A percentile compares a stretch with the other conserved stretches of the same genome.
Evolutionary conservation across 805 yeast species (phyloP).

Genomic region (Cyberlindnera veronae): DNA sequence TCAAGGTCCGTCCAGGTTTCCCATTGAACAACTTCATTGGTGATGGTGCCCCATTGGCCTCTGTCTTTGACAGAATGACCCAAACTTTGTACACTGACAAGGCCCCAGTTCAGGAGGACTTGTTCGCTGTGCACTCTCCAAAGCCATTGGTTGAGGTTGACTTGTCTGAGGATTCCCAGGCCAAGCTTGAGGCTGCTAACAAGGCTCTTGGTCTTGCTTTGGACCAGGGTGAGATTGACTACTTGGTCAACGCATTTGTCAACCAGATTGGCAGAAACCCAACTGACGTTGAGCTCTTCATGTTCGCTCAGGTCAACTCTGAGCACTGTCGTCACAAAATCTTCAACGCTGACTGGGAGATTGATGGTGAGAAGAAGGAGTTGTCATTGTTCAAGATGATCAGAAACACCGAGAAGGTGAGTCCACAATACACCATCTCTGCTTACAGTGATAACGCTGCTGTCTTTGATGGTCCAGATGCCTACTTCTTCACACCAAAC

Average conservation of each 20-base stretch:
- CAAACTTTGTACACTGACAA: slow-evolving; percentile 59
- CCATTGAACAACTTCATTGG: slow-evolving; percentile 54
- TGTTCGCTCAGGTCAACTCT: slow-evolving; percentile 99
- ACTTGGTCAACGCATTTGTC: slow-evolving; percentile 79
- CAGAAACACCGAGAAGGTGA: slow-evolving; percentile 81
- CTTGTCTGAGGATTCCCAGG: slow-evolving; percentile 46
- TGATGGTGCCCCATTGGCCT: slow-evolving; percentile 56
- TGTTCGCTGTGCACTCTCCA: slow-evolving; percentile 77
- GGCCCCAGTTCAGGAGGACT: slow-evolving; percentile 63
- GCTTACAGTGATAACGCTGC: slow-evolving; percentile 99
- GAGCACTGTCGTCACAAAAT: slow-evolving; percentile 99
- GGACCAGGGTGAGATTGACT: slow-evolving; percentile 89
- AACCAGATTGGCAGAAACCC: slow-evolving; percentile 80
- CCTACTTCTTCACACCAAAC: slow-evolving; percentile 77
- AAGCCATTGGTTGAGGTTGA: slow-evolving; percentile 80
- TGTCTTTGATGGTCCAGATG: slow-evolving; percentile 80
- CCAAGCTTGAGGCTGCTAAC: slow-evolving; percentile 72
- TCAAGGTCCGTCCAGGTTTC: slow-evolving; percentile 69
- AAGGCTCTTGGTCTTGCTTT: slow-evolving; percentile 87
- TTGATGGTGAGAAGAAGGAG: slow-evolving; percentile 76
- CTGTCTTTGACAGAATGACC: slow-evolving; percentile 93
- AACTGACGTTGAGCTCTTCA: slow-evolving; percentile 94
- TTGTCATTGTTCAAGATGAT: slow-evolving; percentile 88
- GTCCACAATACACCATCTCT: slow-evolving; percentile 79
- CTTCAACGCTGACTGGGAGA: slow-evolving; percentile 97